Evolutionary conservation across 1,284 basidiomycete genomes (phyloP), one percentile per base, ranked within the genome.

Genomic region (Leccinum huronense): DNA sequence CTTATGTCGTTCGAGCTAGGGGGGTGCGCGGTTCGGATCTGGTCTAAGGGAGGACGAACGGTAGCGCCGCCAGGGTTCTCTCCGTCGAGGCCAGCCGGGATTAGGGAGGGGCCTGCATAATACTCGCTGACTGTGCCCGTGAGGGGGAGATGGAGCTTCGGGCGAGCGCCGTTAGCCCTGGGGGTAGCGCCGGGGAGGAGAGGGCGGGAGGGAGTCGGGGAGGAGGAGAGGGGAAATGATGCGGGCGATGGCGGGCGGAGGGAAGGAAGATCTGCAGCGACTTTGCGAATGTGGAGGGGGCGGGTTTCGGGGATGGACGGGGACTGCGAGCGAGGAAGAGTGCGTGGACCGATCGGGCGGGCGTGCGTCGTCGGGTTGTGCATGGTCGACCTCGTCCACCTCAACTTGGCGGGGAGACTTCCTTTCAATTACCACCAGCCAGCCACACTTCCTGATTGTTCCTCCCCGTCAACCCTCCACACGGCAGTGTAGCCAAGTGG

Each of bases 261-360:
- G 30, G 73, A 68, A 34, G 75, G 63, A 23, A 65, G 68, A 75
- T 78, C 76, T 54, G 45, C 57, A 0, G 60, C 45, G 59, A 53
- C 65, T 68, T 79, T 83, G 71, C 80, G 80, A 57, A 80, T 79
- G 66, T 74, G 78, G 63, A 82, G 76, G 67, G 82, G 78, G 45
- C 77, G 72, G 45, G 75, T 75, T 62, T 77, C 77, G 55, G 78
- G 71, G 66, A 78, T 73, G 8, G 78, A 70, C 0, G 85, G 84
- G 14, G 85, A 86, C n/a, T 81, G 75, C 0, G 84, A 73, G 60
- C 83, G 81, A 61, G 72, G 77, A 51, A 78, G 72, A 16, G 70
- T 79, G 51, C 86, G 83, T 45, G 86, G 87, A n/a, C 87, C 87
- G 58, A 81, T 75, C n/a, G 87, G 87, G 56, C 85, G 82, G 11